Evolutionary conservation across 352 stramenopile species (phyloP).

Genomic region (Plasmopara viticola): DNA sequence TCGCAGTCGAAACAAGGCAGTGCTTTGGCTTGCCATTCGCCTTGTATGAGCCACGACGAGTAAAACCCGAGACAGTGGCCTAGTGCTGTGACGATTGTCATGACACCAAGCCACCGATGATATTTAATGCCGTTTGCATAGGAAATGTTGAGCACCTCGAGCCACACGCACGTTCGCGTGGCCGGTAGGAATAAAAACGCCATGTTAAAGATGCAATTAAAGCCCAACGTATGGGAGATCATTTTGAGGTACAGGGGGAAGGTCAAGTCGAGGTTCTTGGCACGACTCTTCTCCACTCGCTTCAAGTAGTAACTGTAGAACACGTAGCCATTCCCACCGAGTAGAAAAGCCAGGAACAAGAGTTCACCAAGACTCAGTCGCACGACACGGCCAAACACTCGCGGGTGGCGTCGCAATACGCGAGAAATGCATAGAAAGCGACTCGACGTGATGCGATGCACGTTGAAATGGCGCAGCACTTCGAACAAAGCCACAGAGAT

Average conservation of each 20-base stretch:
- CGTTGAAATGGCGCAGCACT: slow-evolving; percentile 33
- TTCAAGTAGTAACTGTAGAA: slow-evolving; percentile 21
- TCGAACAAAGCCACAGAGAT: slow-evolving; percentile 33
- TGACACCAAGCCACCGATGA: slow-evolving; percentile 40
- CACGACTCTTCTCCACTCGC: slow-evolving; percentile 10
- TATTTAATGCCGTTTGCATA: slow-evolving; percentile 51
- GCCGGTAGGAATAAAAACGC: slow-evolving; percentile 40
- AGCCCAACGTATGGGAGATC: slow-evolving; percentile 28
- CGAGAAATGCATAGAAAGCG: slow-evolving; percentile 21
- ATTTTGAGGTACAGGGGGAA: slow-evolving; percentile 25
- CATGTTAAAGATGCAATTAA: slow-evolving; percentile 43
- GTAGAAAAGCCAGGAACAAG: slow-evolving; percentile 22
- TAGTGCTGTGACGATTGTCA: slow-evolving; percentile 28
- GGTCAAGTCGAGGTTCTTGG: slow-evolving; percentile 4
- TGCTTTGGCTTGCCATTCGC: slow-evolving; percentile 16
- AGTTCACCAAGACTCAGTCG: slow-evolving; percentile 31
- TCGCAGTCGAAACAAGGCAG: slow-evolving; percentile 43
- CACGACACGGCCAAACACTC: slow-evolving; percentile 18
- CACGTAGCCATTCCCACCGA: slow-evolving; percentile 32
- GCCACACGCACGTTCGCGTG: slow-evolving; percentile 44
- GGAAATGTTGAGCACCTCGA: slow-evolving; percentile 53
- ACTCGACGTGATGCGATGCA: slow-evolving; percentile 18
- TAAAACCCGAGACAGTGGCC: slow-evolving; percentile 30
- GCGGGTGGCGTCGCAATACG: slow-evolving; percentile 38
- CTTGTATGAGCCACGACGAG: slow-evolving; percentile 22